phyloP scores from a whole-genome alignment of 139 green algal genomes.

The Asterochloris erici region DNA sequence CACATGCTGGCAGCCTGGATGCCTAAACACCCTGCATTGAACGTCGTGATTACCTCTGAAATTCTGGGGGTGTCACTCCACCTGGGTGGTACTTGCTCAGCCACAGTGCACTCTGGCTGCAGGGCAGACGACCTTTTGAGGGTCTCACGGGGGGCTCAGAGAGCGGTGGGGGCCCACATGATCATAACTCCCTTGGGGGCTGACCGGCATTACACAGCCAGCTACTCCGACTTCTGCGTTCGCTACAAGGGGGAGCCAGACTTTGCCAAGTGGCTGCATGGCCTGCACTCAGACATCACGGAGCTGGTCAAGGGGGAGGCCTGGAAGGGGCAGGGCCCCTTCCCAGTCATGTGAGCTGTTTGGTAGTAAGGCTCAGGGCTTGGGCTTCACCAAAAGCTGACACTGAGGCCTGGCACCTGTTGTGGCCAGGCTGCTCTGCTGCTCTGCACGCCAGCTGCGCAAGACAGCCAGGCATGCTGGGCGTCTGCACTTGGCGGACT shows the following conservation, averaged over 20 bases:
- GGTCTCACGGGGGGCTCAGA: conserved; percentile 45
- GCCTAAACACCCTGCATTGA: no score
- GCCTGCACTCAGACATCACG: conserved; percentile 25
- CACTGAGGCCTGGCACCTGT: no score
- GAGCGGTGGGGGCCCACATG: conserved; percentile 65
- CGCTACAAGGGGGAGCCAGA: conserved; percentile 32
- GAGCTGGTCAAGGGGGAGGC: conserved; percentile 28
- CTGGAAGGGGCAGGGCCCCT: conserved; percentile 33
- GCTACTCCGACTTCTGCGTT: conserved; percentile 46
- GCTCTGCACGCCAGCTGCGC: no score
- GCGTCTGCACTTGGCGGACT: no score
- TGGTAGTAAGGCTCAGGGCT: no score
- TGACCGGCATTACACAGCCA: conserved; percentile 56
- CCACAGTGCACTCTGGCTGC: not conserved
- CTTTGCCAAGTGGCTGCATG: conserved; percentile 42
- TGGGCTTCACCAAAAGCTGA: no score
- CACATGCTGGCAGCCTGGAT: no score
- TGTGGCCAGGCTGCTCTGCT: no score
- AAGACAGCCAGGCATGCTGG: no score
- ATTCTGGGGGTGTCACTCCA: no score
- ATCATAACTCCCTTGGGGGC: conserved; percentile 50
- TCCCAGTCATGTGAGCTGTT: conserved; percentile 20
- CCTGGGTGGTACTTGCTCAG: not conserved
- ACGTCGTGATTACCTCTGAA: no score
- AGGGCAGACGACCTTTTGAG: conserved; percentile 26